phyloP scores from a whole-genome alignment of 2,329 filamentous ascomycete species.

The Colletotrichum limetticola region DNA sequence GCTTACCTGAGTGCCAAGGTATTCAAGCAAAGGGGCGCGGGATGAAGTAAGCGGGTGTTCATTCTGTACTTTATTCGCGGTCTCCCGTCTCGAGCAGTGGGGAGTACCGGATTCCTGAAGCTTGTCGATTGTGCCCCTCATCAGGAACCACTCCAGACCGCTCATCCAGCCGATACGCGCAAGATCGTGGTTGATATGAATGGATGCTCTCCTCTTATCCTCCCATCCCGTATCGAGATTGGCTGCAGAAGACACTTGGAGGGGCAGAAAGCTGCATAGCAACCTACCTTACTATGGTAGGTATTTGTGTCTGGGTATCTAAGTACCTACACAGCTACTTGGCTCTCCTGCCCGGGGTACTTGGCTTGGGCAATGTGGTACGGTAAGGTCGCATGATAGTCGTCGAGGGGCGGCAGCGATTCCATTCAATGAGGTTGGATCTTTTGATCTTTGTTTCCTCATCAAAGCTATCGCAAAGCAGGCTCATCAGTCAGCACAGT shows the following conservation, averaged over 20 bases:
- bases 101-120: background rate
- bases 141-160: slow-evolving; percentile 25
- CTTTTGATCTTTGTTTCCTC: too few relatives aligned
- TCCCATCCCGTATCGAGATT: slow-evolving; percentile 15
- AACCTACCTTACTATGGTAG: too few relatives aligned
- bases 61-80: too few relatives aligned
- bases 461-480: too few relatives aligned
- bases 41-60: too few relatives aligned
- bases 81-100: background rate
- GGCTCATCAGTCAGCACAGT: too few relatives aligned
- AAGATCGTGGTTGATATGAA: slow-evolving; percentile 3
- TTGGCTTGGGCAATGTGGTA: background rate
- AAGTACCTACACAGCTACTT: background rate
- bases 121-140: background rate
- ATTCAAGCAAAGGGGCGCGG: too few relatives aligned
- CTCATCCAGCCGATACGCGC: slow-evolving; percentile 3
- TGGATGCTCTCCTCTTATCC: background rate
- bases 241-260: slow-evolving; percentile 13
- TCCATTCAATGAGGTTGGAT: background rate
- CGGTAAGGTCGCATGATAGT: background rate
- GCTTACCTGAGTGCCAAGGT: too few relatives aligned
- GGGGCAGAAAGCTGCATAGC: slow-evolving; percentile 1
- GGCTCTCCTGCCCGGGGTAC: background rate
- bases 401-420: background rate
- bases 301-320: background rate